phyloP scores from a whole-genome alignment of 192 early-diverging fungal genomes.

The Gorgonomyces haynaldii region DNA sequence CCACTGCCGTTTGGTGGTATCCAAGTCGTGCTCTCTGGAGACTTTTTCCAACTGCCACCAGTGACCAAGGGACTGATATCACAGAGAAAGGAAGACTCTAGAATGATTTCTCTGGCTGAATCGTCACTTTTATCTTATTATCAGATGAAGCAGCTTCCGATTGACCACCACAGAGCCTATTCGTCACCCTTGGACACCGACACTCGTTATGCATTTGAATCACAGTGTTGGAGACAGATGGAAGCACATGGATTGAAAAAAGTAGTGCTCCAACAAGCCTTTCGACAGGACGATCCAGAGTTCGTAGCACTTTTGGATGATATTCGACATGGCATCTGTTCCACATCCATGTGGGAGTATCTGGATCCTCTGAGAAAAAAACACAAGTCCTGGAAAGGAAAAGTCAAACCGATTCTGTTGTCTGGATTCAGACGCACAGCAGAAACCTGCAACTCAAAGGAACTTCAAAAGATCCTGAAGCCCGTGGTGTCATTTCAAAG shows the following conservation, averaged over 20 bases:
- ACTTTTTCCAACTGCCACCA: constrained; percentile 44
- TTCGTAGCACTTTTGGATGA: constrained; percentile 27
- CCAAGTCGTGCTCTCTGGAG: constrained; percentile 34
- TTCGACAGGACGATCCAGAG: constrained; percentile 25
- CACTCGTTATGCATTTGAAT: too few relatives aligned
- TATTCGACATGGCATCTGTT: constrained; percentile 24
- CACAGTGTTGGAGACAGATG: too few relatives aligned
- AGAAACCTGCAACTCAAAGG: constrained; percentile 10
- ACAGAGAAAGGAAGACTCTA: too few relatives aligned
- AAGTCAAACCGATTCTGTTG: constrained; percentile 23
- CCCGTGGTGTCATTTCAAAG: constrained; percentile 6
- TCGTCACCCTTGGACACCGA: too few relatives aligned
- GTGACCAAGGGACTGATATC: too few relatives aligned
- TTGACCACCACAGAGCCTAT: too few relatives aligned
- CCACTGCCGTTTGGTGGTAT: constrained; percentile 37
- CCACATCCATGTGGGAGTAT: constrained; percentile 8
- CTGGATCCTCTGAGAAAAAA: background rate
- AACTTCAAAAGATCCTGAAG: constrained; percentile 9
- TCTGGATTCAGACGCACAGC: constrained; percentile 19
- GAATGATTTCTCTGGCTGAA: too few relatives aligned
- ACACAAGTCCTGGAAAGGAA: background rate
- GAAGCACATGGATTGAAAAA: too few relatives aligned
- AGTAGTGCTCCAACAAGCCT: too few relatives aligned
- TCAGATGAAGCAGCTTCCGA: too few relatives aligned
- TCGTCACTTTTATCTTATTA: too few relatives aligned